Base-by-base conservation (phyloP, 495 filamentous ascomycete species). In the Hypoxylon fragiforme region DNA sequence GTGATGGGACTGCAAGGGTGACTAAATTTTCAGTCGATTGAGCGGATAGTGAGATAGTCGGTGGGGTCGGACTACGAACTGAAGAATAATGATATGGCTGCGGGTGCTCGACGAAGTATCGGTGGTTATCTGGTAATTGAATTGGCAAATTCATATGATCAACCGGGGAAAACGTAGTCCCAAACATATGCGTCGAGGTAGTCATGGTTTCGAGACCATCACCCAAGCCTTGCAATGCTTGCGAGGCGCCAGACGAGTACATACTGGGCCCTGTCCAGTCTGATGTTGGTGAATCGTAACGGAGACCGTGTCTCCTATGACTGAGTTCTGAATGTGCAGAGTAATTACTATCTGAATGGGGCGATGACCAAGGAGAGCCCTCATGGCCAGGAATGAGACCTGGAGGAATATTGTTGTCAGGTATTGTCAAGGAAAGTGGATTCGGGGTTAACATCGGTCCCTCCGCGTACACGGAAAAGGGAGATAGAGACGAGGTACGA, bases 311-410 rank as follows among this genome's bases (percentile, higher is more conserved):
- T 19, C 54, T 50, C 36, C 63, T 38, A 26, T 60, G 57, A 21
- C 52, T 42, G 32, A 62, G 47, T 4, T 77, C 77, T n/a, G 77
- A 77, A 5, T 73, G 75, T 1, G 74, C 76, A 15, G 76, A 80
- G 54, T 72, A 77, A 20, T 64, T 72, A 60, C 78, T 81, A 32
- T 76, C 74, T 16, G 74, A 73, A 37, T 72, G 64, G 6, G 78
- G 78, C 26, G 77, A 79, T 2, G 73, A 64, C 69, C 71, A 76
- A 13, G 74, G 70, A 2, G 77, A 79, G 26, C 63, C 69, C n/a
- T 74, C 71, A 31, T 70, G 68, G 28, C 58, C 52, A 51, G 52
- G 51, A 22, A 68, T 48, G 41, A 63, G 62, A 56, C 62, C 65
- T 61, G 59, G 59, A 62, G 38, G 45, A 50, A 65, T 21, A 53